phyloP scores from a whole-genome alignment of 108 stramenopile species.

The Pseudonitzschia multistriata region DNA sequence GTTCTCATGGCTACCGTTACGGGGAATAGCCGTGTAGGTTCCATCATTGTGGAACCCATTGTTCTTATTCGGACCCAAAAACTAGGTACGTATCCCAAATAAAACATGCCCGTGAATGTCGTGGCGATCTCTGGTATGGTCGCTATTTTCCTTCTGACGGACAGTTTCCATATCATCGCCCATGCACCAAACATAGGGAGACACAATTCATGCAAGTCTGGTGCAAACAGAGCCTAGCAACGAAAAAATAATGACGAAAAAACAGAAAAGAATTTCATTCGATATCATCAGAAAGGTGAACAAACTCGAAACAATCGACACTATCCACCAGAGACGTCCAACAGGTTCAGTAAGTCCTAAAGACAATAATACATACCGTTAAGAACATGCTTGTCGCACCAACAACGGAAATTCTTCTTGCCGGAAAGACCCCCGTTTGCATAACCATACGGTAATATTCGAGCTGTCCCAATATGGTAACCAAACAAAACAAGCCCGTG shows the following conservation, averaged over 20 bases:
- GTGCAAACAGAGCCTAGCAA: slow-evolving; percentile 63
- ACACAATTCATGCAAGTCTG: slow-evolving; percentile 77
- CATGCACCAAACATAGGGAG: slow-evolving; percentile 69
- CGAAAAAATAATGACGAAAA: background rate
- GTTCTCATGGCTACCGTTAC: slow-evolving; percentile 56
- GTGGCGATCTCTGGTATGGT: slow-evolving; percentile 94
- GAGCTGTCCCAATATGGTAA: slow-evolving; percentile 86
- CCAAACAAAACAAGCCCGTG: slow-evolving; percentile 84
- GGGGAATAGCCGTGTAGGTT: slow-evolving; percentile 66
- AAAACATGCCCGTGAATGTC: slow-evolving; percentile 96
- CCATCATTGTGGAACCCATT: slow-evolving; percentile 41
- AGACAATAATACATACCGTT: slow-evolving; percentile 44
- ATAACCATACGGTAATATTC: slow-evolving; percentile 98
- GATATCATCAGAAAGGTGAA: background rate
- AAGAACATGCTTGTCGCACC: slow-evolving; percentile 87
- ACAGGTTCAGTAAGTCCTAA: background rate
- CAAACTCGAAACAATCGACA: background rate
- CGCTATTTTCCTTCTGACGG: slow-evolving; percentile 68
- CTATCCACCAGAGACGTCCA: background rate
- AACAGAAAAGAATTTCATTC: background rate
- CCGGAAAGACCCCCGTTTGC: slow-evolving; percentile 89
- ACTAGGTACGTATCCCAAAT: slow-evolving; percentile 91
- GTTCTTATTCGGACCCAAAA: slow-evolving; percentile 91
- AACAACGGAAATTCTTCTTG: slow-evolving; percentile 84
- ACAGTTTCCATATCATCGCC: slow-evolving; percentile 93